These are phyloP conservation scores for Salix viminalis DNA, from an alignment of 345 rosid species.

Conservation along the genomic window DNA sequence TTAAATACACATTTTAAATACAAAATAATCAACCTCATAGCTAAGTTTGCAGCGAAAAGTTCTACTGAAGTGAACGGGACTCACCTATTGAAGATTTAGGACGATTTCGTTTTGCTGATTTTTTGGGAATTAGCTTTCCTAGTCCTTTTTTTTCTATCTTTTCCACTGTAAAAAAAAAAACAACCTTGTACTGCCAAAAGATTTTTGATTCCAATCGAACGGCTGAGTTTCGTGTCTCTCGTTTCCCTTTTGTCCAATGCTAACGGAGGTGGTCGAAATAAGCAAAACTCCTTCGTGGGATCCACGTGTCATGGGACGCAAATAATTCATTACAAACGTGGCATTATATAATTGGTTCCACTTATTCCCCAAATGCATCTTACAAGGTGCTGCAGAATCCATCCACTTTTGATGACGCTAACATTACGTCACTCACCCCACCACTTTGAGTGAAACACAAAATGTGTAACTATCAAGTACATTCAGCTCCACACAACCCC, in stretches of 20 bases:
- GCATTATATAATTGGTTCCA: neutral
- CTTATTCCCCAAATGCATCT: neutral
- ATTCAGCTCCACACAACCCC: neutral
- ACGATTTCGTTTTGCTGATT: too few relatives aligned
- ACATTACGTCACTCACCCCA: neutral
- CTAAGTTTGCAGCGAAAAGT: too few relatives aligned
- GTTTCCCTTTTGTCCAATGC: neutral
- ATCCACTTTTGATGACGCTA: neutral
- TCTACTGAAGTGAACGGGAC: too few relatives aligned
- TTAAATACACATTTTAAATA: too few relatives aligned
- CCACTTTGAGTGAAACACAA: neutral
- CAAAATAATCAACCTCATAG: too few relatives aligned
- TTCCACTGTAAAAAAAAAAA: too few relatives aligned
- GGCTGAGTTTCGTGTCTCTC: neutral
- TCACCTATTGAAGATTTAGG: too few relatives aligned
- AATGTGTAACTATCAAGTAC: neutral
- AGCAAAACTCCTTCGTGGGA: neutral
- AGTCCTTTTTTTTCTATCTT: too few relatives aligned
- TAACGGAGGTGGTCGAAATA: neutral
- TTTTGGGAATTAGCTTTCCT: too few relatives aligned
- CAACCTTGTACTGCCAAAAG: neutral
- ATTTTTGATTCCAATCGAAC: neutral
- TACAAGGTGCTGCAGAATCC: neutral
- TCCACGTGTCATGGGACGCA: neutral
- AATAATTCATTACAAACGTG: neutral